Percentiles rank a stretch among this genome's conserved stretches.
Evolutionary conservation across 2,329 filamentous ascomycete genomes (phyloP).

Genomic region (Colletotrichum godetiae): DNA sequence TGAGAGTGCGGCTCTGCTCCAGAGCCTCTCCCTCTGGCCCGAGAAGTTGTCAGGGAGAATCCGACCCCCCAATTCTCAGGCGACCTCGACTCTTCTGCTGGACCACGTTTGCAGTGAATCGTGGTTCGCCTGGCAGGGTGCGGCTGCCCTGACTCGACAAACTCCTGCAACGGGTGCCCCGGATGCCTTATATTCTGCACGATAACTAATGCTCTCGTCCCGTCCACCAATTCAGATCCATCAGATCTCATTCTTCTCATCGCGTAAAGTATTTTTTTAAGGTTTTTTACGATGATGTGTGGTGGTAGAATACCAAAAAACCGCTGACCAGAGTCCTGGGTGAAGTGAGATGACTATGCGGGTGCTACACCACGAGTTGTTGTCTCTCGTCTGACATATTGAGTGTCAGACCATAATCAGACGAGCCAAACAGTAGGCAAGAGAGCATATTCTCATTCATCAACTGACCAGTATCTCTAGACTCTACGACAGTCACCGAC

Average conservation of each 20-base stretch:
- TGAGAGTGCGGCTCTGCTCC: background rate
- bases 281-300: background rate
- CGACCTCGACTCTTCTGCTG: background rate
- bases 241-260: constrained; percentile 15
- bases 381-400: background rate
- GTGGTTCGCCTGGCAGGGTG: background rate
- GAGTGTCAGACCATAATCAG: background rate
- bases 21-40: background rate
- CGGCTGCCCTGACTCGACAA: background rate
- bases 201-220: background rate
- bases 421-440: background rate
- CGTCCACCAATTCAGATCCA: background rate
- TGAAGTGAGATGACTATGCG: background rate
- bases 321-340: background rate
- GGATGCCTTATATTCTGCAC: background rate
- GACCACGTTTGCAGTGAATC: background rate
- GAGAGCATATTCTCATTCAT: background rate
- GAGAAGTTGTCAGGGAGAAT: background rate
- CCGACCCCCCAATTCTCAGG: background rate
- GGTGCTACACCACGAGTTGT: background rate
- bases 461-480: background rate
- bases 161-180: background rate
- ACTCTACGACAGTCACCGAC: background rate
- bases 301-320: constrained; percentile 1
- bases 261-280: background rate